A percentile compares a stretch with the other conserved stretches of the same genome.
These are phyloP conservation scores for Brassica cretica DNA, from an alignment of 345 rosid genomes.

Conservation along the genomic window DNA sequence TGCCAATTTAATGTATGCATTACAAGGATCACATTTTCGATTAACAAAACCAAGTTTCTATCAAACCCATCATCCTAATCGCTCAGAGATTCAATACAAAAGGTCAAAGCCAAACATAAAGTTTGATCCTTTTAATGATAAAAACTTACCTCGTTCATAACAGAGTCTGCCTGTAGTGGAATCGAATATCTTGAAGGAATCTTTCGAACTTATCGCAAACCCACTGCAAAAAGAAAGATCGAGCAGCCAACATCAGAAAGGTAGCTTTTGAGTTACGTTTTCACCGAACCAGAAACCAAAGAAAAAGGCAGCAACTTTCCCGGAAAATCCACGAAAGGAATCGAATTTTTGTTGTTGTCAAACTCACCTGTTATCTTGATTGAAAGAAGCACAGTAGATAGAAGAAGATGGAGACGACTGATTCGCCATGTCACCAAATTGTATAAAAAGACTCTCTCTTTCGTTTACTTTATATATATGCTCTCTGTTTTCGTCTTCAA, in stretches of 20 bases:
- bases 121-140: neutral
- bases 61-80: constrained; percentile 1
- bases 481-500: neutral
- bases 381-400: constrained; percentile 73
- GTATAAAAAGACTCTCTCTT: constrained; percentile 4
- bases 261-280: constrained; percentile 28
- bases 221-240: neutral
- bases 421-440: constrained; percentile 49
- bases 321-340: neutral
- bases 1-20: constrained; percentile 7
- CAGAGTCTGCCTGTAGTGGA: constrained; percentile 78
- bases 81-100: neutral
- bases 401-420: constrained; percentile 62
- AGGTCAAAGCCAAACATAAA: neutral
- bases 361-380: constrained; percentile 73
- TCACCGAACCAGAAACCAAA: neutral
- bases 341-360: neutral
- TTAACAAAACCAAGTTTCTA: neutral
- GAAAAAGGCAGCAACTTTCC: neutral
- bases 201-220: neutral
- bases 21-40: constrained; percentile 13
- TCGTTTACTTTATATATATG: neutral
- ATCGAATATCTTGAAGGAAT: constrained; percentile 77
- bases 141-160: constrained; percentile 69
- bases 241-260: constrained; percentile 3